phyloP scores from a whole-genome alignment of 345 rosid genomes.

The Acer saccharum region DNA sequence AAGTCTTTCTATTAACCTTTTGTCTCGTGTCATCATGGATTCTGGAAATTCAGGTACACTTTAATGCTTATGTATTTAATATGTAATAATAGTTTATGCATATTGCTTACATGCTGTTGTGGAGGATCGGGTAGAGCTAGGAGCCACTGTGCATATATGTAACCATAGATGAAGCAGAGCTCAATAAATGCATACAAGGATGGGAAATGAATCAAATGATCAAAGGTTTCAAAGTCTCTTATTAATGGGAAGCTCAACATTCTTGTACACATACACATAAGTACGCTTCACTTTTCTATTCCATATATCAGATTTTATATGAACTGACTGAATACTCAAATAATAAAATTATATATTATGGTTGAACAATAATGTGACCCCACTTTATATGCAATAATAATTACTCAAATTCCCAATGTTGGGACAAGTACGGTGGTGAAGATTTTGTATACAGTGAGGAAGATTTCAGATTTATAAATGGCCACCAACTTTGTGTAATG shows the following conservation, averaged over 20 bases:
- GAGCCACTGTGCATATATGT: constrained; percentile 53
- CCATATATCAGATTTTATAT: too few relatives aligned
- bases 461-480: constrained; percentile 35
- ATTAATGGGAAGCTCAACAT: constrained; percentile 55
- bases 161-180: constrained; percentile 31
- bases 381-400: constrained; percentile 33
- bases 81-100: too few relatives aligned
- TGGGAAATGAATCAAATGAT: constrained; percentile 27
- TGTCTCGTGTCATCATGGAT: too few relatives aligned
- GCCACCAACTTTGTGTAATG: constrained; percentile 43
- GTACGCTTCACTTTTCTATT: too few relatives aligned
- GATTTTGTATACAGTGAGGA: constrained; percentile 34
- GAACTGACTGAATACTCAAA: too few relatives aligned
- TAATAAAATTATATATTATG: too few relatives aligned
- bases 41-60: too few relatives aligned
- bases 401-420: constrained; percentile 29
- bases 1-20: too few relatives aligned
- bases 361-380: not conserved
- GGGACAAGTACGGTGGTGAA: constrained; percentile 39
- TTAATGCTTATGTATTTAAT: too few relatives aligned
- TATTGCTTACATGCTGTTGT: constrained; percentile 33
- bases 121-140: constrained; percentile 58
- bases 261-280: constrained; percentile 26
- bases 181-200: constrained; percentile 38
- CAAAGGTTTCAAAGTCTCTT: constrained; percentile 44